Evolutionary conservation across 2,329 filamentous ascomycete species (phyloP).

Genomic region (Fusarium mangiferae): DNA sequence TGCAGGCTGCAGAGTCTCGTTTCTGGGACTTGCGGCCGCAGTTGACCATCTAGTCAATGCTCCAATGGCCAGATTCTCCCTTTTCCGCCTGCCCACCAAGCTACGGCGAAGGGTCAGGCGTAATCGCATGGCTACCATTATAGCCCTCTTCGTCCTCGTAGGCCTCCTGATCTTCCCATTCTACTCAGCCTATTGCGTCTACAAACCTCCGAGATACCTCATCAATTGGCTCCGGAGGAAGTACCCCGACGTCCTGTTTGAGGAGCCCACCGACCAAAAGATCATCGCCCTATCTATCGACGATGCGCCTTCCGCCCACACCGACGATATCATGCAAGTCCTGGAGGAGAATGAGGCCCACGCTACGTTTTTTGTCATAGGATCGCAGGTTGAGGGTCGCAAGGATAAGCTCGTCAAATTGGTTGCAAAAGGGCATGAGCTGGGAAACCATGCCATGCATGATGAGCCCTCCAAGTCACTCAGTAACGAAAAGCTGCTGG

Average conservation of each 20-base stretch:
- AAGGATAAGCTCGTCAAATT: conserved; percentile 67
- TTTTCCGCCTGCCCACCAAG: conserved; percentile 66
- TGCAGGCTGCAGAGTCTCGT: conserved; percentile 31
- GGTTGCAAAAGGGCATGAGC: conserved; percentile 72
- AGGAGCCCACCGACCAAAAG: conserved; percentile 67
- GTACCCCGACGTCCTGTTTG: conserved; percentile 85
- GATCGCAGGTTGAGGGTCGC: conserved; percentile 72
- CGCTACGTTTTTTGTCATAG: conserved; percentile 92
- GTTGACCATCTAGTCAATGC: conserved; percentile 25
- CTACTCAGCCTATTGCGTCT: conserved; percentile 73
- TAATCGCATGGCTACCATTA: conserved; percentile 66
- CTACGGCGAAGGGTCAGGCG: conserved; percentile 67
- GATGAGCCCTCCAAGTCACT: conserved; percentile 80
- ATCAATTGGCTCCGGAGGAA: conserved; percentile 75
- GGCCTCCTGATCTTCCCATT: conserved; percentile 52
- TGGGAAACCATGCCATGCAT: conserved; percentile 90
- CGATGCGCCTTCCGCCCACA: conserved; percentile 82
- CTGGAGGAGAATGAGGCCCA: conserved; percentile 73
- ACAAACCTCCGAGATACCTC: conserved; percentile 80
- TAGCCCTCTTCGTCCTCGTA: conserved; percentile 52
- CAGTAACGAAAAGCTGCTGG: conserved; percentile 65
- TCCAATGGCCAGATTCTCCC: conserved; percentile 54
- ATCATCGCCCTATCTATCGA: conserved; percentile 87
- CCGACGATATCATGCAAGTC: conserved; percentile 73
- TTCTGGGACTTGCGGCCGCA: conserved; percentile 37